Evolutionary conservation across 1,284 basidiomycete species (phyloP), one percentile per base, ranked within the genome.

Genomic region (Rhizopogon parksii): DNA sequence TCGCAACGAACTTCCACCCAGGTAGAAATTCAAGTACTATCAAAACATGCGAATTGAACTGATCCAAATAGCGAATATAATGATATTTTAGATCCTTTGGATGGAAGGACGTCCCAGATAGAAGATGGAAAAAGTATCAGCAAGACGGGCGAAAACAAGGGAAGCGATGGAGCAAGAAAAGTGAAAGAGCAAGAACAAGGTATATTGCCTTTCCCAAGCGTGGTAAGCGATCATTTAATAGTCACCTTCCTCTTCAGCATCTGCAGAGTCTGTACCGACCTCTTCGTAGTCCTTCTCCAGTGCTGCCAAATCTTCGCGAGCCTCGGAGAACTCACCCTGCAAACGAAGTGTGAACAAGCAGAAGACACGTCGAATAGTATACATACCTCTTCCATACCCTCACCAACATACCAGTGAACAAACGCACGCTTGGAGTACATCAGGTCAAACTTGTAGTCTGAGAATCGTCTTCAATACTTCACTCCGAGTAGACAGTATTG

Each of bases 401-500:
- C 95, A 65, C 95, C 95, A 59, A 96, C 94, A 67, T 97, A 97
- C 91, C 92, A 96, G 74, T 96, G 92, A 24, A 95, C 93, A 64
- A 96, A 96, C 46, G 92, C 92, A 70, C 93, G 90, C 76, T 95
- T 95, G 51, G 92, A 94, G 77, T 94, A 95, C 66, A 99, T 84
- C 61, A 99, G 81, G 71, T 99, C 95, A 70, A 99, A 99, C 76
- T 99, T 99, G 82, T 96, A 89, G 77, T 99, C 95, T 78, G 53
- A 2, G 46, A 50, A 32, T 34, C 3, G 42, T 32, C 34, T 36
- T 69, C 21, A 66, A 24, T 39, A 36, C 45, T 19, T 36, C 37
- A 14, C 7, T 42, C 21, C 21, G 38, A 14, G 17, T 12, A 39
- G 27, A 6, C 30, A 14, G 1, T 7, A 32, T 30, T 30, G 21